Base-by-base conservation (phyloP, 108 stramenopile genomes). In the Fragilariopsis cylindrus region DNA sequence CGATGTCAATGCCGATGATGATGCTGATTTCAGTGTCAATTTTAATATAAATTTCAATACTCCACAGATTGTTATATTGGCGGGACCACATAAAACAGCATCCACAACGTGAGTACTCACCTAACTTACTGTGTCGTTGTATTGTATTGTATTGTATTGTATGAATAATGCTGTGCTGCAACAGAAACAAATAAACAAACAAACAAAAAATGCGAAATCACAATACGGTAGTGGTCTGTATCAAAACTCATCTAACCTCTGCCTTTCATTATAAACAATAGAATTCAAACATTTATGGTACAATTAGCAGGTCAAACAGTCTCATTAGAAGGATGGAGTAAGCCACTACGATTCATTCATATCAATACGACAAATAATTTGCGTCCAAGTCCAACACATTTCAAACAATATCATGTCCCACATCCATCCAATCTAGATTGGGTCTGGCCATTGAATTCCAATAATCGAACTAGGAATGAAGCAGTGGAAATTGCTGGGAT, bases 41-140 rank as follows among this genome's bases (percentile, higher is more conserved):
- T 30, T 30, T 30, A 2, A 30, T 30, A 30, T 30, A 30, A 30
- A 30, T 30, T 30, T 30, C 30, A 30, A 52, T 53, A 70, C 0
- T 8, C 69, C 69, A 11, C 13, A 8, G 52, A 53, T 70, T 41
- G 69, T 39, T 1, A 8, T 70, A 0, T 39, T 70, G 50, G 53
- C 69, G 39, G 69, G 69, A 9, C 69, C 69, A 3, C 69, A 70
- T 53, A 70, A 70, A 39, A 70, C 30, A 11, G 69, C 52, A 3
- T 70, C 52, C 15, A 56, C 69, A 2, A 70, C 53, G 21, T 5
- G 19, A 7, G 21, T 30, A 57, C 19, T 30, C 0, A 30, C 30
- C 30, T 11, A 0, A 4, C 11, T 18, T 11, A 11, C 7, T 9
- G 19, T 19, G 30, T 30, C 30, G 30, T 30, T 30, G 30, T 30